Base-by-base conservation (phyloP, 1,284 basidiomycete genomes). In the Phlebopus sp. region DNA sequence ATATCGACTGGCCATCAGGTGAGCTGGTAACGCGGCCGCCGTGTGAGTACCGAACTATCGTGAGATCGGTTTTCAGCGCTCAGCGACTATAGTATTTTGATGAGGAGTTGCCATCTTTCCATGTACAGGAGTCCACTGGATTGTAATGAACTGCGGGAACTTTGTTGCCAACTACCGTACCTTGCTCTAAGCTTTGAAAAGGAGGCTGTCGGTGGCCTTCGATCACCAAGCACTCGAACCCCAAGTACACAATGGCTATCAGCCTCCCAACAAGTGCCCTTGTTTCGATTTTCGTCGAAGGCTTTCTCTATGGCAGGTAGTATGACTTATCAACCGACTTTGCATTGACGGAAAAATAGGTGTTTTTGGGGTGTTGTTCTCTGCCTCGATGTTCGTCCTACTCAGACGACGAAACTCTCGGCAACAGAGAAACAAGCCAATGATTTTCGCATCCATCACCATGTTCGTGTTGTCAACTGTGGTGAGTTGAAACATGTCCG, bases 401-500 rank as follows among this genome's bases (percentile, higher is more conserved):
- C 21, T 46, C n/a, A 23, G 21, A 19, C 44, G 37, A 38, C 38
- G 29, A 27, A 19, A 37, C 35, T 29, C 19, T 14, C 34, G 36
- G 7, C 35, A 25, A 34, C 13, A 39, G 21, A 29, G 10, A 34
- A 46, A 46, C 44, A 37, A 39, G 18, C 36, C 37, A 37, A 37
- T 46, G 35, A 34, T 46, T 13, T 11, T 15, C 19, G 30, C 37
- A 15, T 39, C 32, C 36, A 14, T 46, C 19, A 35, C 15, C 14
- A 29, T 46, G 25, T 46, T 46, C 27, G 18, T 46, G 15, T 39
- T 46, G 34, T 38, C 44, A n/a, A 46, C 44, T 32, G 37, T 46
- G n/a, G 35, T 46, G 17, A 18, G 21, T 23, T 23, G 3, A 6
- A 23, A 23, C 21, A 6, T 23, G 21, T 23, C 6, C 21, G 6